Conservation (phyloP, 1,284 basidiomycete genomes). For the Anthracocystis walkeri region DNA sequence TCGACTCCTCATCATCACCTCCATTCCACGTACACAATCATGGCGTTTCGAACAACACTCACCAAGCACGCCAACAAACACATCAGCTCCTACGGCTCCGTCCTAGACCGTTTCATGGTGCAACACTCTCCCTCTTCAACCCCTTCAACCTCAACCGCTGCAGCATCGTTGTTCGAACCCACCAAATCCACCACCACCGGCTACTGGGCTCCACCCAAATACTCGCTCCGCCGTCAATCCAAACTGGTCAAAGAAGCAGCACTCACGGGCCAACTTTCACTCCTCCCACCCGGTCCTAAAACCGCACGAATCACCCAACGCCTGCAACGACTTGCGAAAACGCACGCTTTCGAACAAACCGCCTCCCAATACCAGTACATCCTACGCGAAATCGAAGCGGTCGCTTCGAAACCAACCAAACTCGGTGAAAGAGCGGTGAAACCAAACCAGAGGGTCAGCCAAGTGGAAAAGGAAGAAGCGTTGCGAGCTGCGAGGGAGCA, state of each 20-base stretch:
- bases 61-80: slow-evolving; percentile 22
- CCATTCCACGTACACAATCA: background rate
- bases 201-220: slow-evolving; percentile 52
- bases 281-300: slow-evolving; percentile 38
- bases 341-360: slow-evolving; percentile 30
- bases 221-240: slow-evolving; percentile 56
- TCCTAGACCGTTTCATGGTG: slow-evolving; percentile 38
- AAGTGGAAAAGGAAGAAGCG: slow-evolving; percentile 24
- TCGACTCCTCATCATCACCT: no score
- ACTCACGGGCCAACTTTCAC: slow-evolving; percentile 15
- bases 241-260: slow-evolving; percentile 45
- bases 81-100: slow-evolving; percentile 25
- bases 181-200: slow-evolving; percentile 30
- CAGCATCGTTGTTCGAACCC: slow-evolving; percentile 29
- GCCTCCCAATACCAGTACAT: slow-evolving; percentile 29
- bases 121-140: slow-evolving; percentile 2
- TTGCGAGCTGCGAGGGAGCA: slow-evolving; percentile 22
- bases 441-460: slow-evolving; percentile 16
- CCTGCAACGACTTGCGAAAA: slow-evolving; percentile 17
- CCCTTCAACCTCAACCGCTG: background rate
- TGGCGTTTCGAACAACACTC: slow-evolving; percentile 29
- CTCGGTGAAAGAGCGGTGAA: slow-evolving; percentile 18
- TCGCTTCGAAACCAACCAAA: background rate
- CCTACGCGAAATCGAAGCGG: background rate
- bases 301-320: slow-evolving; percentile 23